Evolutionary conservation across 2,329 filamentous ascomycete genomes (phyloP).

Genomic region (Cercospora janseana): DNA sequence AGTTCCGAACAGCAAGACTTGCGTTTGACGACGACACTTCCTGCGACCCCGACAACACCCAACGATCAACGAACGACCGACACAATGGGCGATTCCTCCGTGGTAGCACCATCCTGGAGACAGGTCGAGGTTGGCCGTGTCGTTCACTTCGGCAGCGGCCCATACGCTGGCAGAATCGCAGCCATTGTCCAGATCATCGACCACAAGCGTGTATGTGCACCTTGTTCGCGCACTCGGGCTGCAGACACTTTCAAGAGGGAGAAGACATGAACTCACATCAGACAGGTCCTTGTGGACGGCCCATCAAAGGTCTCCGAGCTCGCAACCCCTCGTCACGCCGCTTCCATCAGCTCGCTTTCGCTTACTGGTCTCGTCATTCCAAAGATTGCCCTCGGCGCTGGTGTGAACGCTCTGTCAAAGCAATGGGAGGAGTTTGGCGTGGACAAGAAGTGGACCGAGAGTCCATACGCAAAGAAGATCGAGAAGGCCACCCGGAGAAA

Average conservation of each 20-base stretch:
- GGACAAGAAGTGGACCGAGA: slow-evolving; percentile 88
- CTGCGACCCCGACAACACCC: slow-evolving; percentile 17
- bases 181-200: slow-evolving; percentile 99
- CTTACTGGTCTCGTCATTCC: slow-evolving; percentile 87
- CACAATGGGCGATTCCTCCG: slow-evolving; percentile 36
- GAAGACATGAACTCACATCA: slow-evolving; percentile 25
- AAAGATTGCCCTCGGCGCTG: slow-evolving; percentile 80
- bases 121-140: slow-evolving; percentile 98
- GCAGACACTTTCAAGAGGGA: slow-evolving; percentile 14
- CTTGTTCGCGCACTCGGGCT: slow-evolving; percentile 9
- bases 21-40: slow-evolving; percentile 13
- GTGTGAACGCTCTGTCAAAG: slow-evolving; percentile 78
- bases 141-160: slow-evolving; percentile 83
- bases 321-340: slow-evolving; percentile 80
- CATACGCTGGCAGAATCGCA: slow-evolving; percentile 81
- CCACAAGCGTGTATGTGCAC: slow-evolving; percentile 93
- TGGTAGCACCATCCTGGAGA: slow-evolving; percentile 67
- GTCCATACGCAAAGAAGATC: slow-evolving; percentile 91
- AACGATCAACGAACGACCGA: slow-evolving; percentile 22
- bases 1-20: slow-evolving; percentile 6
- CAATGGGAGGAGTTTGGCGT: slow-evolving; percentile 89
- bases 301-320: slow-evolving; percentile 77
- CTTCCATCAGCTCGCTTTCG: slow-evolving; percentile 77
- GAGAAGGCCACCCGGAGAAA: slow-evolving; percentile 81
- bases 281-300: slow-evolving; percentile 91